Base-by-base conservation (phyloP, 768 basidiomycete genomes). In the Lactifluus subvellereus region DNA sequence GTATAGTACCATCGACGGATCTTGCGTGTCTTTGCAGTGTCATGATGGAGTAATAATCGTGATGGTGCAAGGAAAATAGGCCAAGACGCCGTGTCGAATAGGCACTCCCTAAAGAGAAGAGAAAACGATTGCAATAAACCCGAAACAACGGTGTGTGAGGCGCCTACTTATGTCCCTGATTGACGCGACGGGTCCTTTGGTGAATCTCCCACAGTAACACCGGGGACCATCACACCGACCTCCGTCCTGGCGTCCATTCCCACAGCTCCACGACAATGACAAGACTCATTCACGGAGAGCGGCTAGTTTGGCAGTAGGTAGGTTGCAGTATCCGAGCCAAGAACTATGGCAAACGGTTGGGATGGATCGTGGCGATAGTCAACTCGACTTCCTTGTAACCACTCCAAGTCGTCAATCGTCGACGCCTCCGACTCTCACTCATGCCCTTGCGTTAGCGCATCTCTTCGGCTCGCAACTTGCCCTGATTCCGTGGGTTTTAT, bases 1-100 rank as follows among this genome's bases (percentile, higher is more conserved):
- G 91, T 47, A 92, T 90, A 0, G 87, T 84, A 22, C 89, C 90
- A 66, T 93, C 90, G 5, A 89, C 77, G 27, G 75, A 67, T 68
- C 73, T 76, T 43, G 84, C 81, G 71, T 79, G 85, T 43, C 82
- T 79, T 66, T 79, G 80, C 37, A 88, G 73, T 40, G 37, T 51
- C 67, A 43, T 43, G 27, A 67, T 67, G 8, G 43, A 55, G 43
- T 38, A 27, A 22, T 18, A 35, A 42, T 13, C 11, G 54, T 32
- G 42, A 45, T 18, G 8, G 32, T 6, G 14, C 11, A 22, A 20
- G 7, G 32, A 16, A 22, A 22, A 20, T 37, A 35, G 35, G 14
- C 11, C 38, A 4, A 37, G 38, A 43, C 32, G 2, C 50, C 32
- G 47, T 13, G 16, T 16, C 43, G 32, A 22, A 50, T 16, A 35